Conservation (phyloP, 1,284 basidiomycete species). For the Cryptococcus maquisensis region DNA sequence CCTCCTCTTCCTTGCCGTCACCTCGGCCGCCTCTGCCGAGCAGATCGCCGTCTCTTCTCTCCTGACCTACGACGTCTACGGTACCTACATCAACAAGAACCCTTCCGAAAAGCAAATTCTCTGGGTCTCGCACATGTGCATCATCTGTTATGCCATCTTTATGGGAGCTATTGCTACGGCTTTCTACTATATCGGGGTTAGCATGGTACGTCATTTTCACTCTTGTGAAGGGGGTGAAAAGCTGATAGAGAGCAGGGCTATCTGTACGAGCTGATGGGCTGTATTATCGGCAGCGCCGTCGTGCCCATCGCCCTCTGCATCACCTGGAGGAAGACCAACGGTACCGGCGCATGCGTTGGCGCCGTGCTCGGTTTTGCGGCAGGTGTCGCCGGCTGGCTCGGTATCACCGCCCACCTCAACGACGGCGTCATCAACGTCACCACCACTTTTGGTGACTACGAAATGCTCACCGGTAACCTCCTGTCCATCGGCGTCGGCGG, state of each 20-base stretch:
- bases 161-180: slow-evolving; percentile 79
- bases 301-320: slow-evolving; percentile 79
- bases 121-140: slow-evolving; percentile 51
- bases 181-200: slow-evolving; percentile 84
- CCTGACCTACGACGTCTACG: slow-evolving; percentile 73
- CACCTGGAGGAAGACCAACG: slow-evolving; percentile 78
- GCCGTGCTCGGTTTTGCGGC: slow-evolving; percentile 65
- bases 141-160: slow-evolving; percentile 68
- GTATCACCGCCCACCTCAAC: slow-evolving; percentile 70
- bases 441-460: slow-evolving; percentile 60
- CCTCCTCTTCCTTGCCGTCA: slow-evolving; percentile 58
- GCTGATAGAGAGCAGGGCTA: slow-evolving; percentile 10
- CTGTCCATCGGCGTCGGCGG: slow-evolving; percentile 77
- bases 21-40: slow-evolving; percentile 80
- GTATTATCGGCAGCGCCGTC: slow-evolving; percentile 71
- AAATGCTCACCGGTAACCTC: slow-evolving; percentile 72
- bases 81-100: slow-evolving; percentile 56
- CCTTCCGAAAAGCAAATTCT: slow-evolving; percentile 61
- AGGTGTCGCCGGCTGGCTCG: slow-evolving; percentile 75
- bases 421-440: slow-evolving; percentile 66
- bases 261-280: slow-evolving; percentile 46
- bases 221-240: slow-evolving; percentile 60
- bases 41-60: slow-evolving; percentile 77
- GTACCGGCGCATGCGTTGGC: slow-evolving; percentile 69
- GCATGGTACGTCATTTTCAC: slow-evolving; percentile 59